A percentile compares a stretch with the other conserved stretches of the same genome.
Conservation (phyloP, 768 basidiomycete genomes). For the Termitomyces sp. region DNA sequence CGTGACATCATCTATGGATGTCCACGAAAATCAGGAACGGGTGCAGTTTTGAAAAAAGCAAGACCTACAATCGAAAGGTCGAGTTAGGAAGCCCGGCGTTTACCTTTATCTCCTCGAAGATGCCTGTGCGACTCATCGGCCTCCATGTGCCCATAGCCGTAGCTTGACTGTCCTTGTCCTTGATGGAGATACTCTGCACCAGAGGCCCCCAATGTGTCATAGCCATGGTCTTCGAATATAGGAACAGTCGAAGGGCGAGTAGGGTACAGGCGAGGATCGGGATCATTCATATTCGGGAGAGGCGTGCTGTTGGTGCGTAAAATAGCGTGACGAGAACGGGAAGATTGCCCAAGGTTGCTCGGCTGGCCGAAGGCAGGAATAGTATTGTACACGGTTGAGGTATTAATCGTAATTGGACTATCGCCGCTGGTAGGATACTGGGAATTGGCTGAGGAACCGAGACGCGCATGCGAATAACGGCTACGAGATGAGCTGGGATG, state of each 20-base stretch:
- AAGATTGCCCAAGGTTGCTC: neutral
- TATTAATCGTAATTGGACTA: neutral
- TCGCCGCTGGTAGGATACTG: neutral
- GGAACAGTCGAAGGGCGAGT: conserved; percentile 6
- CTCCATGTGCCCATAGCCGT: neutral
- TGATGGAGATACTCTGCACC: neutral
- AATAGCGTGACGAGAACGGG: neutral
- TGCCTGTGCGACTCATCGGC: neutral
- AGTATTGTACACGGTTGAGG: neutral
- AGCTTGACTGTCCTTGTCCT: neutral
- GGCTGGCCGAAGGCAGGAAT: conserved; percentile 7
- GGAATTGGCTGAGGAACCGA: neutral
- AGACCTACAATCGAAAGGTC: neutral
- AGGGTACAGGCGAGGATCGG: neutral
- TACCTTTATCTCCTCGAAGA: neutral
- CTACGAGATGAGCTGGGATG: neutral
- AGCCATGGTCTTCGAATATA: neutral
- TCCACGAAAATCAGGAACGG: neutral
- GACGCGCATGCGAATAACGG: neutral
- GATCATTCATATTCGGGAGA: neutral
- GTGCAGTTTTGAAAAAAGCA: neutral
- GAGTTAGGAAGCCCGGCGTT: neutral
- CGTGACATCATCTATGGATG: neutral
- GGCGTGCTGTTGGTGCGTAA: conserved; percentile 5
- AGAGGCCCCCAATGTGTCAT: neutral